phyloP scores from a whole-genome alignment of 106 monocot species.

The Platanthera guangdongensis region DNA sequence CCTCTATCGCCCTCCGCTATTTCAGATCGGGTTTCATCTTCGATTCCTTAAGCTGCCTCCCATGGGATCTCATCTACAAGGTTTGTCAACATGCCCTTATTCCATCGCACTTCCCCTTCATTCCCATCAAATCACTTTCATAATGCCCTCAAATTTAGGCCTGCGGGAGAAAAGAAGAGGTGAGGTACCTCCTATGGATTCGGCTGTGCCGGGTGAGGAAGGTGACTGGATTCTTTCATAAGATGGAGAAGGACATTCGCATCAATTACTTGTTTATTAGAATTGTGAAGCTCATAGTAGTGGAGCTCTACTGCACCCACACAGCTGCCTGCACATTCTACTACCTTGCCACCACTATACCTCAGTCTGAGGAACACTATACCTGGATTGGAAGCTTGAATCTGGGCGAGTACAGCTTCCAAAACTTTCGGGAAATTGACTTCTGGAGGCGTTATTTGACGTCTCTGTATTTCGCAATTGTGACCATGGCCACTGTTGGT shows the following conservation, averaged over 20 bases:
- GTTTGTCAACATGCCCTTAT: slow-evolving; percentile 12
- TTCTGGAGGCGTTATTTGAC: slow-evolving; percentile 64
- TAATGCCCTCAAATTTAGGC: slow-evolving; percentile 24
- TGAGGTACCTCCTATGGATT: slow-evolving; percentile 88
- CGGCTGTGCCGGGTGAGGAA: slow-evolving; percentile 53
- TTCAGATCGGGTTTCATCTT: slow-evolving; percentile 49
- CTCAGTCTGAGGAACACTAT: slow-evolving; percentile 60
- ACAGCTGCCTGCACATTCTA: slow-evolving; percentile 94
- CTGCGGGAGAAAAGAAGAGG: slow-evolving; percentile 68
- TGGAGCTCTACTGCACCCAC: slow-evolving; percentile 91
- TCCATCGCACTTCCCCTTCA: background rate
- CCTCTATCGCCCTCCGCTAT: slow-evolving; percentile 75
- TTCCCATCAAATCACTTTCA: background rate
- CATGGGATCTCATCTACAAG: slow-evolving; percentile 87
- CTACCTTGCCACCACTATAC: slow-evolving; percentile 82
- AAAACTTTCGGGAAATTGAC: slow-evolving; percentile 73
- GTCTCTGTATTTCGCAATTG: slow-evolving; percentile 84
- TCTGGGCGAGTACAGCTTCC: slow-evolving; percentile 65
- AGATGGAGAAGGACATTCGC: slow-evolving; percentile 79
- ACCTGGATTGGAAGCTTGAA: slow-evolving; percentile 93
- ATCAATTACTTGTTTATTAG: slow-evolving; percentile 89
- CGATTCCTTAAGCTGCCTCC: slow-evolving; percentile 63
- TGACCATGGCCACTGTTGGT: slow-evolving; percentile 98
- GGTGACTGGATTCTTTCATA: slow-evolving; percentile 48
- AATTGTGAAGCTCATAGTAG: slow-evolving; percentile 84